phyloP scores from a whole-genome alignment of 768 basidiomycete species.

The Ramaria rubella region DNA sequence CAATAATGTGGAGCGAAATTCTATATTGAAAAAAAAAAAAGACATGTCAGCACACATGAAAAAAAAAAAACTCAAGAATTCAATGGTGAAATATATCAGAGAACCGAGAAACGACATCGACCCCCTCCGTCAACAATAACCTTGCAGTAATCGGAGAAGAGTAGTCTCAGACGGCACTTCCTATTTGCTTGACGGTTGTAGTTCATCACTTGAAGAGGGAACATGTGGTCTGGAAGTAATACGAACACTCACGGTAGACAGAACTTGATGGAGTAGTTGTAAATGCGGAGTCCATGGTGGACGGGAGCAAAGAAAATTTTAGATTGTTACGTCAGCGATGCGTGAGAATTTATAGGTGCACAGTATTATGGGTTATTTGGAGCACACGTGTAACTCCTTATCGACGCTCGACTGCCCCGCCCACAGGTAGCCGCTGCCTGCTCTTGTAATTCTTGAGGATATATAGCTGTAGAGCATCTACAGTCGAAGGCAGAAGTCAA shows the following conservation, averaged over 20 bases:
- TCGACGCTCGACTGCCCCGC: background rate
- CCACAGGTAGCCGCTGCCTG: background rate
- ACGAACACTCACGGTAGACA: background rate
- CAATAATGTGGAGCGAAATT: too few relatives aligned
- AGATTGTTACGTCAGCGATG: background rate
- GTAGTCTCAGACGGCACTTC: constrained; percentile 12
- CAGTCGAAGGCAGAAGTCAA: background rate
- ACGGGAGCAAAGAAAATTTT: background rate
- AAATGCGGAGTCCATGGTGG: background rate
- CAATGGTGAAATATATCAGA: too few relatives aligned
- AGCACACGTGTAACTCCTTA: constrained; percentile 13
- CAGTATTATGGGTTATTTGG: constrained; percentile 9
- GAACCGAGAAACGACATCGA: constrained; percentile 11
- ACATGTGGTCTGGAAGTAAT: background rate
- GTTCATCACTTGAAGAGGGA: constrained; percentile 4
- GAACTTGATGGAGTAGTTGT: background rate
- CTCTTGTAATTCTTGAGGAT: background rate
- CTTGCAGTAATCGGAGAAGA: constrained; percentile 6
- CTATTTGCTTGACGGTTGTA: constrained; percentile 10
- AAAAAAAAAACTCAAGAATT: too few relatives aligned
- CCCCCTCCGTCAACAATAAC: constrained; percentile 7
- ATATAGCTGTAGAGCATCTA: background rate
- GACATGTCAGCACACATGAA: too few relatives aligned
- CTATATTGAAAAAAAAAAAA: too few relatives aligned
- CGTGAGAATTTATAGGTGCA: background rate